Percentiles rank a stretch among this genome's conserved stretches.
Evolutionary conservation across 176 grass and related monocot species (phyloP).

Genomic region (Zea mays): DNA sequence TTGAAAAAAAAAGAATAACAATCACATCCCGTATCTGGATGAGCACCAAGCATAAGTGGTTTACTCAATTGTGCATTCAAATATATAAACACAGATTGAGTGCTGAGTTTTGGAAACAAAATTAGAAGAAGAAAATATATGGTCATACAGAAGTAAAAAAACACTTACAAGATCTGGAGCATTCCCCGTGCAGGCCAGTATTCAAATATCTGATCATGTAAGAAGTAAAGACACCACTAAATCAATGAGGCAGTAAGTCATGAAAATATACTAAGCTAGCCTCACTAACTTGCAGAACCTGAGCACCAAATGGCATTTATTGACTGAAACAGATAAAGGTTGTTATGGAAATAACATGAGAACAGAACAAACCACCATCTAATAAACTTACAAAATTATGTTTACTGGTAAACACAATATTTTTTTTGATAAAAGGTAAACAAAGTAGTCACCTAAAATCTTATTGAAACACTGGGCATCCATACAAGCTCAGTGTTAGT

Average conservation of each 20-base stretch:
- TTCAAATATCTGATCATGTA: constrained; percentile 62
- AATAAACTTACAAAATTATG: not conserved
- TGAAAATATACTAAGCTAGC: not conserved
- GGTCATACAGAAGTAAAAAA: not conserved
- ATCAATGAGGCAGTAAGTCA: not conserved
- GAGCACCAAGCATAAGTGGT: not conserved
- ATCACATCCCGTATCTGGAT: not conserved
- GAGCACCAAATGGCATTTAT: not conserved
- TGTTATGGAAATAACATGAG: not conserved
- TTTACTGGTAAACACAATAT: not conserved
- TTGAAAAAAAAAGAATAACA: not conserved
- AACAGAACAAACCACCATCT: not conserved
- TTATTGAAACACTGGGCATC: not conserved
- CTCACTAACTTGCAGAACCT: not conserved
- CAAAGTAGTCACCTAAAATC: not conserved
- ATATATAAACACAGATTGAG: not conserved
- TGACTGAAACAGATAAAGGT: not conserved
- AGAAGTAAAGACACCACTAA: not conserved
- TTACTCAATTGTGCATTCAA: not conserved
- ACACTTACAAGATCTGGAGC: constrained; percentile 93
- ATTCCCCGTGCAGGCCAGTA: constrained; percentile 87
- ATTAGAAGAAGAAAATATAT: constrained; percentile 9
- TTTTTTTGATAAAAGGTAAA: not conserved
- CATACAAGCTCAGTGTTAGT: not conserved
- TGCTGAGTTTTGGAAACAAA: not conserved